Conservation (phyloP, 1,284 basidiomycete species). For the Puccinia coronata region DNA sequence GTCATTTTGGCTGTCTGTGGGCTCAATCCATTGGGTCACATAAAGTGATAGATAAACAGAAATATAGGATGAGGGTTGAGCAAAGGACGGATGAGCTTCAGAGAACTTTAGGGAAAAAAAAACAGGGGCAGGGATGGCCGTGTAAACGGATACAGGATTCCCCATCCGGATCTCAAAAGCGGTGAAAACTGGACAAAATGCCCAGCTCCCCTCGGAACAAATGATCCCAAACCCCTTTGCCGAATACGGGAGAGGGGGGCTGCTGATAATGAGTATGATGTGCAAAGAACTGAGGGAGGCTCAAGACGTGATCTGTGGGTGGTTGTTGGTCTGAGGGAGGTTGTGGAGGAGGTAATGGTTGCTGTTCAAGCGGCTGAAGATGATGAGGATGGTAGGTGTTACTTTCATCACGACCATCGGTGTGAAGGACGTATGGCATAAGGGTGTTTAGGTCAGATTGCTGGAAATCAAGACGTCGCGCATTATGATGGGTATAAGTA, state of each 20-base stretch:
- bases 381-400: not conserved
- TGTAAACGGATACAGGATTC: not conserved
- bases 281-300: not conserved
- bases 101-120: not conserved
- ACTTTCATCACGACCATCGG: not conserved
- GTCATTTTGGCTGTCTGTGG: no score
- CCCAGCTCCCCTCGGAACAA: slow-evolving; percentile 24
- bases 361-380: not conserved
- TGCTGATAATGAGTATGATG: not conserved
- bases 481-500: not conserved
- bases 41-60: no score
- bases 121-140: not conserved
- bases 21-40: no score
- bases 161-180: not conserved
- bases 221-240: slow-evolving; percentile 26
- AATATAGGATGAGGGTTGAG: not conserved
- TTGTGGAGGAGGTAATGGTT: not conserved
- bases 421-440: not conserved
- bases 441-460: not conserved
- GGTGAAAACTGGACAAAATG: slow-evolving; percentile 31
- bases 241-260: slow-evolving; percentile 6
- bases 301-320: not conserved
- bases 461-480: not conserved
- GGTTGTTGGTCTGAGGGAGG: not conserved
- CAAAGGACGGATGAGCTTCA: not conserved